phyloP scores from a whole-genome alignment of 192 early-diverging fungal species.

The Glomus cerebriforme region DNA sequence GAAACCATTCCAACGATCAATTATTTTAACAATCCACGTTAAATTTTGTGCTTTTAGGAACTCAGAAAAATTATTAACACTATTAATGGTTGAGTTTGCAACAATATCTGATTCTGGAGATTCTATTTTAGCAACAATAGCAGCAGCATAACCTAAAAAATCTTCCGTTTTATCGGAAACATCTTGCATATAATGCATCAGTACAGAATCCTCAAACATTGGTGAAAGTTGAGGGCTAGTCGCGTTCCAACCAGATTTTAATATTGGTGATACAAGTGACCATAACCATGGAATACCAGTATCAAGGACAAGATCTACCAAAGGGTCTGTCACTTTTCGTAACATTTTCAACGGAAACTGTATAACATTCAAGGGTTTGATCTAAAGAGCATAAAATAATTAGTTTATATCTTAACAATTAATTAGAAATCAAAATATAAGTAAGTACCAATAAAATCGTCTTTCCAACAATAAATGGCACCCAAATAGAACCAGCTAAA shows the following conservation, averaged over 20 bases:
- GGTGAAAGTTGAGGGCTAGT: conserved; percentile 18
- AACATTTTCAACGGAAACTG: conserved; percentile 53
- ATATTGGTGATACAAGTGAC: conserved; percentile 32
- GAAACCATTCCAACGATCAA: conserved; percentile 47
- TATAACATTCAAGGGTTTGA: conserved; percentile 57
- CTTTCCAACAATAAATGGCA: conserved; percentile 73
- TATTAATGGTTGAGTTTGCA: not conserved
- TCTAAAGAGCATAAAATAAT: conserved; percentile 23
- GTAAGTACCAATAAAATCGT: conserved; percentile 44
- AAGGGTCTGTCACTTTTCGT: conserved; percentile 70
- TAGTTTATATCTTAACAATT: not conserved
- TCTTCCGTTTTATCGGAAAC: conserved; percentile 32
- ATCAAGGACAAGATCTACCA: conserved; percentile 71
- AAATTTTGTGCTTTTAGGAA: conserved; percentile 13
- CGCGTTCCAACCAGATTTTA: conserved; percentile 4
- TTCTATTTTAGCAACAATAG: not conserved
- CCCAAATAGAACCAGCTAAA: conserved; percentile 69
- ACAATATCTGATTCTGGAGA: not conserved
- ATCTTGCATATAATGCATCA: conserved; percentile 35
- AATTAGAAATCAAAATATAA: not conserved
- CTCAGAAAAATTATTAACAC: conserved; percentile 5
- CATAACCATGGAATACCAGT: conserved; percentile 43
- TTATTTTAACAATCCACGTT: conserved; percentile 19
- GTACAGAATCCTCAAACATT: conserved; percentile 29
- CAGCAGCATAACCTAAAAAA: conserved; percentile 27